Conservation (phyloP, 805 yeast species). For the Sugiyamaella boreocaroliniensis region DNA sequence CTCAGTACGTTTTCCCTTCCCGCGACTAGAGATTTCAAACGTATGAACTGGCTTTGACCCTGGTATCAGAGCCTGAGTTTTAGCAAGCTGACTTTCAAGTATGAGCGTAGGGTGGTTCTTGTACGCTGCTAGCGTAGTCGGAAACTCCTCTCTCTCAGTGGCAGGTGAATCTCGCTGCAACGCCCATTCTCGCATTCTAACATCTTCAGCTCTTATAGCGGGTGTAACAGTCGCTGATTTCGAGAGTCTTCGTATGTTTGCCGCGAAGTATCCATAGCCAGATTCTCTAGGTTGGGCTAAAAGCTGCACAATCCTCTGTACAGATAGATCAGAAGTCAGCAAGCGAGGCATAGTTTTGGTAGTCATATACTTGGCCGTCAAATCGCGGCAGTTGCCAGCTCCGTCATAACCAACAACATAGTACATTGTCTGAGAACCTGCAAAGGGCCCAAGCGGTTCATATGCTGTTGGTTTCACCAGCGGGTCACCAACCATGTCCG, state of each 20-base stretch:
- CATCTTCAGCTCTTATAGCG: neutral
- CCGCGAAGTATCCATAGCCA: neutral
- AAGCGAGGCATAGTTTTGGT: neutral
- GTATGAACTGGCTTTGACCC: conserved; percentile 3
- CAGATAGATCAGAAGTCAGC: neutral
- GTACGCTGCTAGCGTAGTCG: conserved; percentile 3
- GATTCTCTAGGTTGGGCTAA: neutral
- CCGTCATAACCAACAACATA: conserved; percentile 68
- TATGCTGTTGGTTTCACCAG: conserved; percentile 44
- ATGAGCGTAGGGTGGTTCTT: conserved; percentile 69
- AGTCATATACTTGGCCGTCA: conserved; percentile 60
- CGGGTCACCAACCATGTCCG: conserved; percentile 49
- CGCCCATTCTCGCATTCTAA: neutral
- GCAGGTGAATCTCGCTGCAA: neutral
- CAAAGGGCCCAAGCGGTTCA: conserved; percentile 51
- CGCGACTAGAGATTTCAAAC: conserved; percentile 30
- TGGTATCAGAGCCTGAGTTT: conserved; percentile 40
- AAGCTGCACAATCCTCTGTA: neutral
- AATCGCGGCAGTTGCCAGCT: conserved; percentile 56
- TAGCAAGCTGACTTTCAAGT: conserved; percentile 54
- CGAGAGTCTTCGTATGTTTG: neutral
- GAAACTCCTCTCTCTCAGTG: neutral
- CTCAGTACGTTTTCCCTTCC: conserved; percentile 27
- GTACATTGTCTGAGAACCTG: conserved; percentile 33
- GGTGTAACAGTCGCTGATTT: neutral